phyloP scores from a whole-genome alignment of 768 basidiomycete genomes.

The Termitomyces sp. region DNA sequence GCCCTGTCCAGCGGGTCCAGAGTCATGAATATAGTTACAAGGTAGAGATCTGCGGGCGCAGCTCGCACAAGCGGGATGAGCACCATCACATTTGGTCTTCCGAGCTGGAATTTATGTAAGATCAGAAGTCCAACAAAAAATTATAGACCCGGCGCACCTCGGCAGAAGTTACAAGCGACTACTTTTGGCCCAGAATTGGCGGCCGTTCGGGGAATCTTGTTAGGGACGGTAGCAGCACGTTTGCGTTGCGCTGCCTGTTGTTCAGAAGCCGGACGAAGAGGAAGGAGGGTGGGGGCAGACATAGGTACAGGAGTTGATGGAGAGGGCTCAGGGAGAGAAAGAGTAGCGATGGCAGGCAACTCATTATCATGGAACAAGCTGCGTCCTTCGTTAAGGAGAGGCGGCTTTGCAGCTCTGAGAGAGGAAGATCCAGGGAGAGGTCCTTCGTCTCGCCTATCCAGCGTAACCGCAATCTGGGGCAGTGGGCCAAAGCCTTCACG shows the following conservation, averaged over 20 bases:
- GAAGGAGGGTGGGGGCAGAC: slow-evolving; percentile 60
- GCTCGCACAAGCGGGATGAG: slow-evolving; percentile 79
- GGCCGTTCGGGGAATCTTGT: slow-evolving; percentile 50
- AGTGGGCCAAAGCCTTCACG: slow-evolving; percentile 35
- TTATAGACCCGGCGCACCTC: slow-evolving; percentile 41
- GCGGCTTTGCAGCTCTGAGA: slow-evolving; percentile 28
- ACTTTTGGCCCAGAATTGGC: slow-evolving; percentile 78
- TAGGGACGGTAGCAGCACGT: slow-evolving; percentile 65
- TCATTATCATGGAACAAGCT: slow-evolving; percentile 55
- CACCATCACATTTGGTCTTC: slow-evolving; percentile 86
- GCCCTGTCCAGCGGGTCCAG: slow-evolving; percentile 25
- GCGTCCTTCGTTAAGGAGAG: slow-evolving; percentile 30
- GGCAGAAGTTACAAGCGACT: slow-evolving; percentile 85
- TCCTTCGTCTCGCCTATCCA: slow-evolving; percentile 46
- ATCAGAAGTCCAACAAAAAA: neutral
- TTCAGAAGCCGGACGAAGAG: slow-evolving; percentile 61
- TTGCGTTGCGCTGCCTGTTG: slow-evolving; percentile 65
- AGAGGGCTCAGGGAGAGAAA: slow-evolving; percentile 53
- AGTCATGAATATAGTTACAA: slow-evolving; percentile 80
- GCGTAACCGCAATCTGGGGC: slow-evolving; percentile 33
- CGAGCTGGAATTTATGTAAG: slow-evolving; percentile 47
- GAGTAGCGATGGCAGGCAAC: slow-evolving; percentile 67
- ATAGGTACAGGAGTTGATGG: slow-evolving; percentile 52
- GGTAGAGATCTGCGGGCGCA: slow-evolving; percentile 71
- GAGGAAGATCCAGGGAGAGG: slow-evolving; percentile 33